A percentile compares a stretch with the other conserved stretches of the same genome.
Evolutionary conservation across 2,329 filamentous ascomycete genomes (phyloP).

Genomic region (Cordyceps javanica): DNA sequence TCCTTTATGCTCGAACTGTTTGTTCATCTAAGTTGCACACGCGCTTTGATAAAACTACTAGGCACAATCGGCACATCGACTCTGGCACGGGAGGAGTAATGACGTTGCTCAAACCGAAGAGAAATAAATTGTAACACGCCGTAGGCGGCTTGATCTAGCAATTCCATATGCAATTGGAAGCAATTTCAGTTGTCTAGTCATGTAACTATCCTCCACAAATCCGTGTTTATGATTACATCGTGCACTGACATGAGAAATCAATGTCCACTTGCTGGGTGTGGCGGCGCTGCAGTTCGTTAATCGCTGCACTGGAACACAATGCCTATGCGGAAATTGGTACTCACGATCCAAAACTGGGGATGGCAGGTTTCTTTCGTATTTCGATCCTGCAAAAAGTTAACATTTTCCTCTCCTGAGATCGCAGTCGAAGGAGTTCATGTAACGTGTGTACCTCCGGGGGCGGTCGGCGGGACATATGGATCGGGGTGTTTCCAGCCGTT

Average conservation of each 20-base stretch:
- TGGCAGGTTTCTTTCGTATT: constrained; percentile 91
- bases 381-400: constrained; percentile 59
- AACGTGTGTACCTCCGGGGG: constrained; percentile 70
- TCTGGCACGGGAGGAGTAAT: too few relatives aligned
- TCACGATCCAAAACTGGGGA: constrained; percentile 74
- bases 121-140: background rate
- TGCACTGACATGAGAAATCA: background rate
- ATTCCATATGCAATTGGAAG: background rate
- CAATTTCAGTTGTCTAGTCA: background rate
- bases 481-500: constrained; percentile 98
- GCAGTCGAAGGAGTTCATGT: background rate
- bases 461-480: constrained; percentile 81
- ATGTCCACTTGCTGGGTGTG: constrained; percentile 13
- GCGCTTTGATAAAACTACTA: too few relatives aligned
- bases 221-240: background rate
- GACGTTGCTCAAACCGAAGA: too few relatives aligned
- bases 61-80: too few relatives aligned
- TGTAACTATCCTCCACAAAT: background rate
- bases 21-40: too few relatives aligned
- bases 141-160: background rate
- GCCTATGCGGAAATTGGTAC: constrained; percentile 28
- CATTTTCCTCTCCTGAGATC: background rate
- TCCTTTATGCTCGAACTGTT: constrained; percentile 7
- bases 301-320: background rate
- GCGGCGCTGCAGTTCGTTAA: constrained; percentile 20